Conservation (phyloP, 2,329 filamentous ascomycete species). For the Ophiocordyceps robertsii region DNA sequence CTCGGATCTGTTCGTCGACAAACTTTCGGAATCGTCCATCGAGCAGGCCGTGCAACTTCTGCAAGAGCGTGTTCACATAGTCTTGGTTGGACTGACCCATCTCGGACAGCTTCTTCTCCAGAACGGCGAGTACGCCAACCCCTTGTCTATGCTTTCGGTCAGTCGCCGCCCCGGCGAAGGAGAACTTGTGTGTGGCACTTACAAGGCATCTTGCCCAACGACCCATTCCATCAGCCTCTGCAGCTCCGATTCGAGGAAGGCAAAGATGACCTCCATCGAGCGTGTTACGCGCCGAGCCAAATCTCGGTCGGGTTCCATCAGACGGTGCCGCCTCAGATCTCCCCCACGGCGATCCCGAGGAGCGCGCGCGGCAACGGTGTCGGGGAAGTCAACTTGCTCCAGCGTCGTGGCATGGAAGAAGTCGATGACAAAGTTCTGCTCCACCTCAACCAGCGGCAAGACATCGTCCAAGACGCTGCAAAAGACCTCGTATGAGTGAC, state of each 20-base stretch:
- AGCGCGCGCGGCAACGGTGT: slow-evolving; percentile 52
- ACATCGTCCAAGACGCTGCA: slow-evolving; percentile 68
- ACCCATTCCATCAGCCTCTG: slow-evolving; percentile 76
- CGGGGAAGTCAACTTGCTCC: slow-evolving; percentile 69
- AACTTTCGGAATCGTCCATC: slow-evolving; percentile 73
- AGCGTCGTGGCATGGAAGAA: slow-evolving; percentile 92
- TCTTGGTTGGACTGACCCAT: slow-evolving; percentile 89
- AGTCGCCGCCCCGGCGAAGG: slow-evolving; percentile 1
- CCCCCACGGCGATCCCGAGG: slow-evolving; percentile 58
- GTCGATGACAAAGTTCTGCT: slow-evolving; percentile 95
- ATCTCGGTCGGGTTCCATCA: slow-evolving; percentile 79
- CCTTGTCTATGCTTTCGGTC: slow-evolving; percentile 50
- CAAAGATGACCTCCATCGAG: slow-evolving; percentile 80
- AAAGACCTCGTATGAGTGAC: slow-evolving; percentile 72
- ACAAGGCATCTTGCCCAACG: slow-evolving; percentile 66
- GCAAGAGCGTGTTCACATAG: slow-evolving; percentile 66
- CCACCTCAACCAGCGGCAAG: slow-evolving; percentile 70
- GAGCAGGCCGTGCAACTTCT: slow-evolving; percentile 65
- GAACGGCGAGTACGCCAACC: slow-evolving; percentile 66
- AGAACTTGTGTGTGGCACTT: slow-evolving; percentile 25
- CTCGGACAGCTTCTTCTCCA: slow-evolving; percentile 67
- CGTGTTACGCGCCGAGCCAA: slow-evolving; percentile 75
- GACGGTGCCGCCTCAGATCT: slow-evolving; percentile 59
- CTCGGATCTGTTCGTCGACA: slow-evolving; percentile 85
- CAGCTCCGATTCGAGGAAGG: slow-evolving; percentile 67